phyloP scores from a whole-genome alignment of 768 basidiomycete species.

The Tricholoma flavovirens region DNA sequence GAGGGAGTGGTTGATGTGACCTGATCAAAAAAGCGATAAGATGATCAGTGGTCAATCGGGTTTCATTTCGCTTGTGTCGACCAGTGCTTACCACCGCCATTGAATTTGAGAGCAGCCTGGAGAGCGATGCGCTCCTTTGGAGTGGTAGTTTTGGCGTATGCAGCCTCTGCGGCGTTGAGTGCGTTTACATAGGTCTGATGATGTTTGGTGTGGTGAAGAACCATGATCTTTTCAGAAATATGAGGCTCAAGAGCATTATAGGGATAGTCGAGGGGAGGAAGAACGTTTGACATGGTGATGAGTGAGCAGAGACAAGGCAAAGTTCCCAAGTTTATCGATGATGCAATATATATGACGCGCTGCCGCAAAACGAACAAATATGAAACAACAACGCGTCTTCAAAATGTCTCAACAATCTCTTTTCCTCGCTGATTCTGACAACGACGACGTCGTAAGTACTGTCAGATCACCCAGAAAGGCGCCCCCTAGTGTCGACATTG shows the following conservation, averaged over 20 bases:
- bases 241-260: slow-evolving; percentile 94
- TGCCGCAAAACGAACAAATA: slow-evolving; percentile 27
- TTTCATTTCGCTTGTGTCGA: slow-evolving; percentile 6
- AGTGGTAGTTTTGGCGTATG: slow-evolving; percentile 58
- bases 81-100: slow-evolving; percentile 75
- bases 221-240: slow-evolving; percentile 91
- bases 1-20: slow-evolving; percentile 91
- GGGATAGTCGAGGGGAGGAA: slow-evolving; percentile 69
- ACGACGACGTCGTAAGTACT: slow-evolving; percentile 28
- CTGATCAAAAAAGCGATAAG: slow-evolving; percentile 31
- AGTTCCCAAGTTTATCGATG: neutral
- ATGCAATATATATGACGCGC: slow-evolving; percentile 18
- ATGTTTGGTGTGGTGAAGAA: slow-evolving; percentile 91
- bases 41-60: slow-evolving; percentile 11
- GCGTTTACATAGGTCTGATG: slow-evolving; percentile 93
- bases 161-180: slow-evolving; percentile 83
- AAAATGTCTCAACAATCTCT: slow-evolving; percentile 35
- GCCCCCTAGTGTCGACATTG: slow-evolving; percentile 39
- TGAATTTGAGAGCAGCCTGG: slow-evolving; percentile 91
- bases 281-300: slow-evolving; percentile 23
- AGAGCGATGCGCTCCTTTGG: slow-evolving; percentile 82
- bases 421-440: slow-evolving; percentile 58
- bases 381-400: slow-evolving; percentile 36
- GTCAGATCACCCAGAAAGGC: slow-evolving; percentile 27
- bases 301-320: neutral